Evolutionary conservation across 2,329 filamentous ascomycete species (phyloP), one percentile per base, ranked within the genome.

Genomic region (Cladosporium cucumerinum): DNA sequence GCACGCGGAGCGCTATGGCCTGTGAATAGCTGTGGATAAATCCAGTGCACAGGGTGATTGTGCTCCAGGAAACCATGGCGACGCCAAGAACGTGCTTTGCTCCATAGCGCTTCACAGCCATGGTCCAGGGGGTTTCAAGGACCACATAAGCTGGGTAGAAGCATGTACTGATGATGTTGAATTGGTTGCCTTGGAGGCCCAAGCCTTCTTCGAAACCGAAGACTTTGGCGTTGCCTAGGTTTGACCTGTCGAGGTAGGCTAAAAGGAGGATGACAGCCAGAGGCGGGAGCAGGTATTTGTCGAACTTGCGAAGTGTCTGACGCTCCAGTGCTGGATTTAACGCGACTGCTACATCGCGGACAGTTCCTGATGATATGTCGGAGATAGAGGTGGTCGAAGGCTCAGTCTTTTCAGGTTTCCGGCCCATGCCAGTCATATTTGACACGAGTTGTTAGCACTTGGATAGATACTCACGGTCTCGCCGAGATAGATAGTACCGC

Each of bases 21-120:
- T 75, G 73, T 5, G 51, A 60, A 52, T 73, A 75, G 52, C 65
- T 76, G 8, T 74, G 66, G 39, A 75, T 69, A 63, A 75, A 76
- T 4, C 68, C 73, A 16, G 73, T 75, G n/a, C 70, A 69, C 11
- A 76, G 54, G 0, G 72, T 75, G n/a, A 67, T 62, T 10, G 64
- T 60, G 28, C 67, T 69, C 73, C 74, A 76, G 14, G 65, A 66
- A 1, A 73, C 60, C 61, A 71, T 61, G 0, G 69, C 70, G 16
- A 68, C 57, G 16, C 63, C 68, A 12, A 73, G 67, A 2, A 69
- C 67, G 8, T 65, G 63, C 30, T 72, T 69, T 1, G 72, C 64
- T 23, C 72, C 69, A 5, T 59, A 72, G 3, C 66, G 63, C 49
- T 73, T 74, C 12, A 72, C 69, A 7, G 69, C 70, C 64, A 68